phyloP scores from a whole-genome alignment of 768 basidiomycete genomes.

The Exsudoporus frostii region DNA sequence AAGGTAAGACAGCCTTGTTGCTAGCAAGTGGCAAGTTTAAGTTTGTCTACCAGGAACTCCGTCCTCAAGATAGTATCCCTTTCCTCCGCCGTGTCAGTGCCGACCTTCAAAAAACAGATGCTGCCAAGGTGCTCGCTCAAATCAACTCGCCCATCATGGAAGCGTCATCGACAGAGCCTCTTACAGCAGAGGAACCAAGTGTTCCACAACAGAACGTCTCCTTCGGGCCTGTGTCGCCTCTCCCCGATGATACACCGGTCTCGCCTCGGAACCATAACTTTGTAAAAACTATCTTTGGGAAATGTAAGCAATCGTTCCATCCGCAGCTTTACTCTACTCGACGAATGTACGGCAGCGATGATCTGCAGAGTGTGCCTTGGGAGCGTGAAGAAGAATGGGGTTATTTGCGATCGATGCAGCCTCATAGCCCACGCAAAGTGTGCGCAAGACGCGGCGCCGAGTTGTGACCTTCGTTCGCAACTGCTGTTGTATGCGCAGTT shows the following conservation, averaged over 20 bases:
- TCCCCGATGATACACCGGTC: conserved; percentile 38
- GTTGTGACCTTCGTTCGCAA: conserved; percentile 79
- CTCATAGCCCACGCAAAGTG: conserved; percentile 85
- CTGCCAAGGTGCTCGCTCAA: conserved; percentile 48
- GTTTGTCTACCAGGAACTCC: conserved; percentile 56
- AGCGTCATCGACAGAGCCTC: conserved; percentile 45
- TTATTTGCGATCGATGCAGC: conserved; percentile 86
- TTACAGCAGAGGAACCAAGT: conserved; percentile 39
- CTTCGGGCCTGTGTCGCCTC: conserved; percentile 31
- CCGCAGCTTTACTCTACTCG: not conserved
- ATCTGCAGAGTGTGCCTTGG: conserved; percentile 79
- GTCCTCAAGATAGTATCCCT: conserved; percentile 92
- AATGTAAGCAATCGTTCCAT: conserved; percentile 58
- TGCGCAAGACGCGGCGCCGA: conserved; percentile 66
- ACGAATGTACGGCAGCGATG: conserved; percentile 55
- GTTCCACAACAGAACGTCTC: conserved; percentile 40
- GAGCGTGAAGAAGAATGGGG: conserved; percentile 80
- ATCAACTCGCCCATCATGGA: conserved; percentile 32
- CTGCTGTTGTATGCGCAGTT: conserved; percentile 77
- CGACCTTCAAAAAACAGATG: conserved; percentile 75
- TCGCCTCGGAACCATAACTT: conserved; percentile 75
- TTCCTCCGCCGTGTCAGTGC: conserved; percentile 89
- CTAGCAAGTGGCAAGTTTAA: not conserved
- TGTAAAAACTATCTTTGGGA: conserved; percentile 90
- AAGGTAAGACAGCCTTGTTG: conserved; percentile 48